These are phyloP conservation scores for Oxytropis ochrocephala DNA, from an alignment of 306 rosid genomes.

Conservation along the genomic window DNA sequence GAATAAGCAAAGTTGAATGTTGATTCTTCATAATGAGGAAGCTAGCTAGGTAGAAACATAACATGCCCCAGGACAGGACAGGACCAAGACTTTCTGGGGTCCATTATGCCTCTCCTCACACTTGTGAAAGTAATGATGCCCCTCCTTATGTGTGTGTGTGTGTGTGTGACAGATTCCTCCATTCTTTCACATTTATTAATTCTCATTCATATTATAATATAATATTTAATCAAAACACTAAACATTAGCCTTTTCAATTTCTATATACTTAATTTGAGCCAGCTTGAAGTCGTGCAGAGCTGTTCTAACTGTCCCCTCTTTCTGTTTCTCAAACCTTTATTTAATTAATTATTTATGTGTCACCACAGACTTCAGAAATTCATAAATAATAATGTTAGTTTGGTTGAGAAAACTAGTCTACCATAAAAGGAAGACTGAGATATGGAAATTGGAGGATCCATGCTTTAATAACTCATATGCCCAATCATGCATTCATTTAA, in stretches of 20 bases:
- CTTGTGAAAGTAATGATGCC: slow-evolving; percentile 23
- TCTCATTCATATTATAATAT: not conserved
- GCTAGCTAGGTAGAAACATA: slow-evolving; percentile 17
- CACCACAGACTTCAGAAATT: too few relatives aligned
- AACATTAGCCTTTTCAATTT: not conserved
- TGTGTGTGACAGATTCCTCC: slow-evolving; percentile 23
- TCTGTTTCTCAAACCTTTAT: not conserved
- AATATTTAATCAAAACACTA: not conserved
- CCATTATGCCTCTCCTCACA: slow-evolving; percentile 29
- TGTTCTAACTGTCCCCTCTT: slow-evolving; percentile 12
- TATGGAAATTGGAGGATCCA: too few relatives aligned
- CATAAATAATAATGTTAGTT: too few relatives aligned
- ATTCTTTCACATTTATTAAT: slow-evolving; percentile 5
- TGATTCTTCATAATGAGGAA: slow-evolving; percentile 21
- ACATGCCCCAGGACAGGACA: slow-evolving; percentile 21
- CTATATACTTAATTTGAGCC: not conserved
- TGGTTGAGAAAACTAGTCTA: too few relatives aligned
- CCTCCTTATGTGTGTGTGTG: slow-evolving; percentile 19
- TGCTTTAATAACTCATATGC: too few relatives aligned
- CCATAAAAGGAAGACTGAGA: too few relatives aligned
- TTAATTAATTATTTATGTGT: too few relatives aligned
- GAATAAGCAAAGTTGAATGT: slow-evolving; percentile 27
- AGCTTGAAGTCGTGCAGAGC: not conserved
- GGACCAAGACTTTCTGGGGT: slow-evolving; percentile 22
- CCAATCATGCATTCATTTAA: too few relatives aligned